Percentiles rank a stretch among this genome's conserved stretches.
Evolutionary conservation across 1,284 basidiomycete genomes (phyloP).

Genomic region (Peniophora sp.): DNA sequence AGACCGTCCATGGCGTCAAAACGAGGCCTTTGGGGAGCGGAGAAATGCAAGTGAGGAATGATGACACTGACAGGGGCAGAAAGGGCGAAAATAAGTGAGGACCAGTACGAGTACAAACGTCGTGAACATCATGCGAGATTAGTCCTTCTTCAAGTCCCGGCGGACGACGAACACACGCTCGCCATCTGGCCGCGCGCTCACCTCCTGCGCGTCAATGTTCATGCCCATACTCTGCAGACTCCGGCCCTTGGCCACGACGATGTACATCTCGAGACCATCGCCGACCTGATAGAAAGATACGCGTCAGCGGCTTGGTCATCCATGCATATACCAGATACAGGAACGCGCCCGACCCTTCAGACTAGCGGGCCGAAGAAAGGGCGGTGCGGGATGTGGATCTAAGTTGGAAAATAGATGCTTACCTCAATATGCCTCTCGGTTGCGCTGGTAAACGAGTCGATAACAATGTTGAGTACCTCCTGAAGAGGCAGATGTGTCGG

Average conservation of each 20-base stretch:
- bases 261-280: constrained; percentile 86
- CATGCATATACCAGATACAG: not conserved
- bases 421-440: constrained; percentile 96
- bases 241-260: constrained; percentile 71
- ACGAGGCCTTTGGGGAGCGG: no score
- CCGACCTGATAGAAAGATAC: constrained; percentile 54
- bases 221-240: constrained; percentile 54
- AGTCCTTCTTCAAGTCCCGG: constrained; percentile 70
- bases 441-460: constrained; percentile 89
- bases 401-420: no score
- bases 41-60: no score
- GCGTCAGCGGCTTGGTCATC: constrained; percentile 7
- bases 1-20: no score
- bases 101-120: no score
- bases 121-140: constrained; percentile 1
- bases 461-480: constrained; percentile 79
- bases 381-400: constrained; percentile 11
- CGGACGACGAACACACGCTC: constrained; percentile 70
- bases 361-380: constrained; percentile 8
- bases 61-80: no score
- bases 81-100: no score
- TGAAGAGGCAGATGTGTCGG: constrained; percentile 76
- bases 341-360: not conserved
- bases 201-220: constrained; percentile 53
- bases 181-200: constrained; percentile 46